Base-by-base conservation (phyloP, 2,329 filamentous ascomycete genomes). In the Talaromyces marneffei region DNA sequence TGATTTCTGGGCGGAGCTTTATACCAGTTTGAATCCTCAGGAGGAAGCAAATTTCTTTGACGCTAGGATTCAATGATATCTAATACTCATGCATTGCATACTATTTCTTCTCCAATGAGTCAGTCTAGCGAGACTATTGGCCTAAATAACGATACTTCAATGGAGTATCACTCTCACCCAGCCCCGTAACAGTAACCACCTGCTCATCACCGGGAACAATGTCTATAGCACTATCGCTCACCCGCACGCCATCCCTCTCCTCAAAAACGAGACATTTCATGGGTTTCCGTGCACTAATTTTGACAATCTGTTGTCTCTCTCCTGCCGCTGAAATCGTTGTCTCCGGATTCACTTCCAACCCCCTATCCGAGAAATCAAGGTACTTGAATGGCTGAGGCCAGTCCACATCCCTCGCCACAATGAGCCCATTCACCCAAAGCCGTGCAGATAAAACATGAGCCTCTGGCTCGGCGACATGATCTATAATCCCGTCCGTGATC, bases 251-350 rank as follows among this genome's bases (percentile, higher is more conserved):
- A 58, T 82, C 78, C 57, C 81, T 71, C 67, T 85, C 83, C 68
- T 85, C 83, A 64, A 85, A 84, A 3, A 85, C 83, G n/a, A 85
- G 71, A 12, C 83, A 83, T 65, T 85, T 86, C 2, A 83, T 83
- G 1, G 83, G 60, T 9, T 40, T 62, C 1, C 20, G 60, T 9
- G 54, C 20, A n/a, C 40, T 53, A 14, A 62, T 39, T 27, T 35
- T 20, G n/a, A 62, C 18, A 1, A 33, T 27, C 18, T 62, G 54
- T 23, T 59, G 42, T 5, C 18, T 14, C 18, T 60, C 58, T 7
- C 55, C 60, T 31, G 54, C 23, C 29, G 37, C 25, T 12, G 31
- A 18, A 4, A 14, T 5, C 3, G 10, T 56, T 16, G 37, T 20
- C 23, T 58, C 31, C 10, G 56, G 53, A 6, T 18, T 52, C 1